A percentile compares a stretch with the other conserved stretches of the same genome.
These are phyloP conservation scores for Ustilago esculenta DNA, from an alignment of 1,284 basidiomycete genomes.

Conservation along the genomic window DNA sequence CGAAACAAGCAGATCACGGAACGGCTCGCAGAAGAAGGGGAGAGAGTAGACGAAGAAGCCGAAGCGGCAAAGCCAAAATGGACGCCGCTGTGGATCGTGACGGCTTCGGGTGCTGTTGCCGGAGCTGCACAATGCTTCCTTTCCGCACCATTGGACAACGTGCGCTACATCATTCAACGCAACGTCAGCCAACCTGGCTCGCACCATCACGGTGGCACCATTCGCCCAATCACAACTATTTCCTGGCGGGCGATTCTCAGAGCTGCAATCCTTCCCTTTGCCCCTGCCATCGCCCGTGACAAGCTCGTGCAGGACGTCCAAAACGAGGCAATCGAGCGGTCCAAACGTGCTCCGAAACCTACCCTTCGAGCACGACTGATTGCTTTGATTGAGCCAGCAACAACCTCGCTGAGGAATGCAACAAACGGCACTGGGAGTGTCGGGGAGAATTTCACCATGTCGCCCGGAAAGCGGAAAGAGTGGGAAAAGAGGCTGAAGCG, in stretches of 20 bases:
- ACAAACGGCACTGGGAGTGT: conserved; percentile 9
- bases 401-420: conserved; percentile 9
- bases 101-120: conserved; percentile 64
- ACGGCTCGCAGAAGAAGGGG: not conserved
- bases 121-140: conserved; percentile 68
- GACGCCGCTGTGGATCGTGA: conserved; percentile 58
- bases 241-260: conserved; percentile 62
- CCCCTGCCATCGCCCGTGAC: conserved; percentile 41
- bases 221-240: conserved; percentile 22
- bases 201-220: not conserved
- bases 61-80: conserved; percentile 26
- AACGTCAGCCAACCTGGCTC: conserved; percentile 22
- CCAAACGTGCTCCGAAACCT: conserved; percentile 21
- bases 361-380: conserved; percentile 21
- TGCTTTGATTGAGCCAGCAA: conserved; percentile 27
- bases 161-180: conserved; percentile 66
- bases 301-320: conserved; percentile 51
- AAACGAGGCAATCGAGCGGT: conserved; percentile 39
- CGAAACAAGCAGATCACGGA: not conserved
- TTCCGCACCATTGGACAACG: conserved; percentile 68
- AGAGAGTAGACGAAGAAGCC: not conserved
- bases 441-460: conserved; percentile 22
- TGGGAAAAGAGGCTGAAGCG: conserved; percentile 58
- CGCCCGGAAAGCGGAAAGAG: conserved; percentile 50
- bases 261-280: conserved; percentile 64